Base-by-base conservation (phyloP, 2,329 filamentous ascomycete species). In the Fusarium luffae region DNA sequence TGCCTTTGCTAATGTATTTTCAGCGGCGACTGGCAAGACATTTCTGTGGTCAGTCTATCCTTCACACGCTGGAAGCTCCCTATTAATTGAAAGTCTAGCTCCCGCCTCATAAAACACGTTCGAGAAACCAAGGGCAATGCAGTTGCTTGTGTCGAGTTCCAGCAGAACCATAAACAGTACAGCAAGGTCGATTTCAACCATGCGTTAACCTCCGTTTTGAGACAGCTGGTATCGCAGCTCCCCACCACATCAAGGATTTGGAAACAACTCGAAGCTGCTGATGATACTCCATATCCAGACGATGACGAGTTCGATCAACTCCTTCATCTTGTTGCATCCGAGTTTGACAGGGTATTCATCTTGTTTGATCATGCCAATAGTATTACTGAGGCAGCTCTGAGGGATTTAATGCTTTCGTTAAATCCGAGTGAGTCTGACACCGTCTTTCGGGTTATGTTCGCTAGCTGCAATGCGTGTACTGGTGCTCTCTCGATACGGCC, bases 11-110 rank as follows among this genome's bases (percentile, higher is more conserved):
- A 23, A 66, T 19, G 5, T 4, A 2, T 11, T 2, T 0, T 9
- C 10, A 66, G 63, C 30, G 11, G 57, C 63, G 7, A 58, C 21
- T 4, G 64, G 64, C 12, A 68, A 67, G 18, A 68, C 47, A 1
- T 68, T 67, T 3, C 6, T 63, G 3, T 52, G 47, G 54, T 62
- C 2, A 6, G 16, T n/a, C 4, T 4, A 18, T 8, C 23, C 18
- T 5, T 5, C 2, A 44, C 5, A 41, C 2, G 11, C n/a, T 11
- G 16, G 3, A 9, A 8, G 1, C 1, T 6, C 5, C 2, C 11
- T 4, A 10, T 32, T 63, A 19, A 63, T n/a, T 7, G 4, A 2
- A 8, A 9, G 6, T 19, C 1, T 3, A 68, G 50, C 23, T 58
- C 64, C 0, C 21, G 23, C 9, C 19, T 68, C 0, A n/a, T 28